These are phyloP conservation scores for Beauveria brongniartii DNA, from an alignment of 2,329 filamentous ascomycete genomes.

Conservation along the genomic window DNA sequence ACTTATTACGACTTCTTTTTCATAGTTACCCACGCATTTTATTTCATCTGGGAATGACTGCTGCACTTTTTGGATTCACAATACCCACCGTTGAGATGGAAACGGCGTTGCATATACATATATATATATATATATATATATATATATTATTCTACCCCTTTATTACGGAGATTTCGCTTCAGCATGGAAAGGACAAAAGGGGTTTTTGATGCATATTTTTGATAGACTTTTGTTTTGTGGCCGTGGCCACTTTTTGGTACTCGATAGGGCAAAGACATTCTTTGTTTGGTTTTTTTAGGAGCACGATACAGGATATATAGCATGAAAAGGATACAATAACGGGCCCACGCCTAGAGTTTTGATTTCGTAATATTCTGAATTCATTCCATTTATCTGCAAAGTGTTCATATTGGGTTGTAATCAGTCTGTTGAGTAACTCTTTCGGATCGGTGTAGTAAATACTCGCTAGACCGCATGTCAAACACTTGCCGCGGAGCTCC, in stretches of 20 bases:
- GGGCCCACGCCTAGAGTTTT: constrained; percentile 9
- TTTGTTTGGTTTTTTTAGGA: constrained; percentile 1
- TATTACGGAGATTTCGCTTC: not conserved
- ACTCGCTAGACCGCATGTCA: no score
- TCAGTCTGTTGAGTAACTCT: not conserved
- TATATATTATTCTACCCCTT: constrained; percentile 7
- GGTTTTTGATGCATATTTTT: not conserved
- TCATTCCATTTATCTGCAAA: not conserved
- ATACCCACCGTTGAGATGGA: constrained; percentile 6
- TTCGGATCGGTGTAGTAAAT: not conserved
- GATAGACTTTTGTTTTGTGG: constrained; percentile 1
- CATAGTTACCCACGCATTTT: not conserved
- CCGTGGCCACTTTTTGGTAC: not conserved
- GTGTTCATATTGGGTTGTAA: not conserved
- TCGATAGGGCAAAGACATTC: not conserved
- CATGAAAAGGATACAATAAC: constrained; percentile 8
- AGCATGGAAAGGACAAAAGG: not conserved
- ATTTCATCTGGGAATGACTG: not conserved
- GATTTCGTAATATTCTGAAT: not conserved
- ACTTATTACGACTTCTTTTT: not conserved
- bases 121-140: not conserved
- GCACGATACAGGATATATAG: constrained; percentile 6
- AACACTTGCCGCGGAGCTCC: no score
- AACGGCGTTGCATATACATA: constrained; percentile 3
- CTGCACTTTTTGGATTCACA: constrained; percentile 4